Conservation (phyloP, 441 rosid species). For the Cnidoscolus chayamansa region DNA sequence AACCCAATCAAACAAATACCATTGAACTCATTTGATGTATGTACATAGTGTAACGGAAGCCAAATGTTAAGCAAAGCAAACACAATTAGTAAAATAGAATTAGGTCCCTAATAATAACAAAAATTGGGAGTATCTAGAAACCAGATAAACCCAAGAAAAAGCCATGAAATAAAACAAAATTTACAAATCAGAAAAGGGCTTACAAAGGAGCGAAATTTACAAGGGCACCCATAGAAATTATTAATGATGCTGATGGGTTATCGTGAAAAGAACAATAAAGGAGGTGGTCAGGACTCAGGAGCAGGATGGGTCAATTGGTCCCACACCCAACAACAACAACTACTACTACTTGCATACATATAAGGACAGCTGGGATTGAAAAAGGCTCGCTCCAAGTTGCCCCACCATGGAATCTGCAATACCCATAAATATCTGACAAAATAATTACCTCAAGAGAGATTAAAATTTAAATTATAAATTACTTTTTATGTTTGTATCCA, state of each 20-base stretch:
- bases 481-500: too few species aligned
- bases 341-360: constrained; percentile 27
- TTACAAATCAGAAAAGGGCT: constrained; percentile 9
- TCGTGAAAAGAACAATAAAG: constrained; percentile 36
- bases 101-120: constrained; percentile 27
- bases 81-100: constrained; percentile 13
- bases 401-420: constrained; percentile 34
- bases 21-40: not conserved
- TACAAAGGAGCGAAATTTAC: constrained; percentile 23
- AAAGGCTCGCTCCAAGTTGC: constrained; percentile 40
- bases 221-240: constrained; percentile 47
- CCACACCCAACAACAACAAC: constrained; percentile 42
- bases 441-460: constrained; percentile 15
- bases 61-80: constrained; percentile 14
- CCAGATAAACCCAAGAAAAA: constrained; percentile 23
- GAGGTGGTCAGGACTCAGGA: constrained; percentile 13
- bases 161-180: constrained; percentile 16
- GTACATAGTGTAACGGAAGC: not conserved
- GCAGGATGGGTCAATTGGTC: constrained; percentile 50
- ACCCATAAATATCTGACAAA: constrained; percentile 47
- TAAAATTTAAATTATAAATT: not conserved
- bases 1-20: not conserved
- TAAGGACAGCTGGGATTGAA: constrained; percentile 44
- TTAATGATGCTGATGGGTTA: constrained; percentile 52
- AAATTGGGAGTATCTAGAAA: constrained; percentile 32